phyloP scores from a whole-genome alignment of 768 basidiomycete genomes.

The Tylopilus sp. region DNA sequence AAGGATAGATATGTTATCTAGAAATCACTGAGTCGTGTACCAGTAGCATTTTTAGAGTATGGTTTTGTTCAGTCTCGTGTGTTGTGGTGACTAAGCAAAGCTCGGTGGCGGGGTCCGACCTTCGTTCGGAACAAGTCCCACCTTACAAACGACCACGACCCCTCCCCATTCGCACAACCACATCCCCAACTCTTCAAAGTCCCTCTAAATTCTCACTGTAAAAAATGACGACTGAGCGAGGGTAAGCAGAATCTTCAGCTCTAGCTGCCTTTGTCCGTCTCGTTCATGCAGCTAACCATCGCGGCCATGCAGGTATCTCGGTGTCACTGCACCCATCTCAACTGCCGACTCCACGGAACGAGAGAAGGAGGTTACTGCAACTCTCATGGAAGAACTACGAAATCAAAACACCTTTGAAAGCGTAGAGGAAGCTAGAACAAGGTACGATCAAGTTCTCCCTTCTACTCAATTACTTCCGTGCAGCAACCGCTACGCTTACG shows the following conservation, averaged over 20 bases:
- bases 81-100: slow-evolving; percentile 22
- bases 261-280: neutral
- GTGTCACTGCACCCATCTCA: slow-evolving; percentile 86
- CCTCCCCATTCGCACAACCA: slow-evolving; percentile 5
- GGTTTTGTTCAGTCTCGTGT: neutral
- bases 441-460: slow-evolving; percentile 47
- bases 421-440: slow-evolving; percentile 80
- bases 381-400: slow-evolving; percentile 88
- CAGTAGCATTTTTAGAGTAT: neutral
- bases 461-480: neutral
- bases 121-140: slow-evolving; percentile 8
- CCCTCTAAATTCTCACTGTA: slow-evolving; percentile 7
- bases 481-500: neutral
- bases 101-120: slow-evolving; percentile 15
- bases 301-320: slow-evolving; percentile 53
- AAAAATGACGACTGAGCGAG: slow-evolving; percentile 42
- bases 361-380: slow-evolving; percentile 79
- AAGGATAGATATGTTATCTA: neutral
- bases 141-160: slow-evolving; percentile 18
- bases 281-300: slow-evolving; percentile 10
- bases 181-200: slow-evolving; percentile 5
- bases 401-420: slow-evolving; percentile 85
- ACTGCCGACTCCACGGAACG: slow-evolving; percentile 67
- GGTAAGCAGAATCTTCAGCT: slow-evolving; percentile 27
- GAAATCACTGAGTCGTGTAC: neutral